phyloP scores from a whole-genome alignment of 306 rosid species.

The Prunus fruticosa region DNA sequence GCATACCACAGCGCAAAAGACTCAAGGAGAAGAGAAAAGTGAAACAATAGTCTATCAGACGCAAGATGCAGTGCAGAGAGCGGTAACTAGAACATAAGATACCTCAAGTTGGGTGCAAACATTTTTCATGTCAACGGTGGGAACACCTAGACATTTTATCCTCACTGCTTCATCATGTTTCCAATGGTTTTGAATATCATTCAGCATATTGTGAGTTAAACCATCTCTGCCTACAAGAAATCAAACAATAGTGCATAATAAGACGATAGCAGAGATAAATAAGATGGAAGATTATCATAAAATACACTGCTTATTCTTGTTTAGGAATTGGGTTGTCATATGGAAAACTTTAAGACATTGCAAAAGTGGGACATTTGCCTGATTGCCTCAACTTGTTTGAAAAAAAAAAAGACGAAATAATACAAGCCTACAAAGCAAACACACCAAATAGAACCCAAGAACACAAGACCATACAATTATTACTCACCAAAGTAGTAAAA shows the following conservation, averaged over 20 bases:
- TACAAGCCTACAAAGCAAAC: not conserved
- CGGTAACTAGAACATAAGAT: constrained; percentile 4
- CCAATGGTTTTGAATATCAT: constrained; percentile 83
- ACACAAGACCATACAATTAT: not conserved
- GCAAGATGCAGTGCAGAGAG: constrained; percentile 13
- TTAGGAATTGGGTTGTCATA: not conserved
- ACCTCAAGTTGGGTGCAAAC: constrained; percentile 86
- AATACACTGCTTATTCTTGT: not conserved
- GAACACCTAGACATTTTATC: constrained; percentile 90
- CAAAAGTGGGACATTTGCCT: not conserved
- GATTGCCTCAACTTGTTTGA: not conserved
- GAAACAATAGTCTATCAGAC: not conserved
- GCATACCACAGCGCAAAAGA: not conserved
- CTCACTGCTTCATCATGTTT: constrained; percentile 74
- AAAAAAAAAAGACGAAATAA: not conserved
- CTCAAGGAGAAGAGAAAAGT: not conserved
- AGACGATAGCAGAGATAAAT: constrained; percentile 4
- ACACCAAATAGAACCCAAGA: not conserved
- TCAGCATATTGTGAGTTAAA: constrained; percentile 91
- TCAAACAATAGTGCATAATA: not conserved
- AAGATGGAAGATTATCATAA: not conserved
- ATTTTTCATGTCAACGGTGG: constrained; percentile 89
- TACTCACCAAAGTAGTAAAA: no score
- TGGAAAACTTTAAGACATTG: not conserved
- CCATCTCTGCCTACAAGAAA: constrained; percentile 81